These are phyloP conservation scores for Cercospora berteroae DNA, from an alignment of 2,329 filamentous ascomycete genomes.

Conservation along the genomic window DNA sequence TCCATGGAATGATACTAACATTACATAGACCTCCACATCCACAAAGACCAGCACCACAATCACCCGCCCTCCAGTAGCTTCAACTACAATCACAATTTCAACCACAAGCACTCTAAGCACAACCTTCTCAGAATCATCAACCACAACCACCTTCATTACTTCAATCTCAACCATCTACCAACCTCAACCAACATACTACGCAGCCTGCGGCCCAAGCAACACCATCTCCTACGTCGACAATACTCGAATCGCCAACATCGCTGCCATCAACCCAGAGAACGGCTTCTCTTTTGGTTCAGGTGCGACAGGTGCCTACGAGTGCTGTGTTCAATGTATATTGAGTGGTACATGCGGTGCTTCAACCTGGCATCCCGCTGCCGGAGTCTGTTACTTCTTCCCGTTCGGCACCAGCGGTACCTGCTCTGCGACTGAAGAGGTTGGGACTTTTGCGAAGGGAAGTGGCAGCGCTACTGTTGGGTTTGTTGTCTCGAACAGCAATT, in stretches of 20 bases:
- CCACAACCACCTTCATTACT: slow-evolving; percentile 3
- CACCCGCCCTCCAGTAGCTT: slow-evolving; percentile 12
- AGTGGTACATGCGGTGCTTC: slow-evolving; percentile 16
- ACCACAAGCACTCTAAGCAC: slow-evolving; percentile 14
- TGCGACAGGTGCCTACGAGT: slow-evolving; percentile 14
- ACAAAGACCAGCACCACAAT: slow-evolving; percentile 14
- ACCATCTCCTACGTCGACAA: slow-evolving; percentile 15
- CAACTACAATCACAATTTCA: slow-evolving; percentile 13
- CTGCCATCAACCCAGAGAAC: slow-evolving; percentile 6
- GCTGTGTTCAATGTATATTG: slow-evolving; percentile 19
- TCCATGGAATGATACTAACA: background rate
- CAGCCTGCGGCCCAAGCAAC: slow-evolving; percentile 17
- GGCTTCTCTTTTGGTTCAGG: slow-evolving; percentile 19
- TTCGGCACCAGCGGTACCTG: slow-evolving; percentile 7
- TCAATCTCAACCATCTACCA: slow-evolving; percentile 14
- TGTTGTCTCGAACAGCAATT: slow-evolving; percentile 18
- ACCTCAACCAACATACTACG: slow-evolving; percentile 21
- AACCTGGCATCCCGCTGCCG: slow-evolving; percentile 17
- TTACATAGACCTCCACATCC: slow-evolving; percentile 11
- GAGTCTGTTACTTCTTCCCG: slow-evolving; percentile 20
- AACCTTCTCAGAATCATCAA: slow-evolving; percentile 13
- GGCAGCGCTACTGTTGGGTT: slow-evolving; percentile 16
- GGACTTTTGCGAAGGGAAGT: slow-evolving; percentile 11
- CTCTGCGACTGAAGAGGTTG: slow-evolving; percentile 5
- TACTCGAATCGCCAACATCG: slow-evolving; percentile 18